Evolutionary conservation across 345 rosid genomes (phyloP), one percentile per base, ranked within the genome.

Genomic region (Physaria fendleri): DNA sequence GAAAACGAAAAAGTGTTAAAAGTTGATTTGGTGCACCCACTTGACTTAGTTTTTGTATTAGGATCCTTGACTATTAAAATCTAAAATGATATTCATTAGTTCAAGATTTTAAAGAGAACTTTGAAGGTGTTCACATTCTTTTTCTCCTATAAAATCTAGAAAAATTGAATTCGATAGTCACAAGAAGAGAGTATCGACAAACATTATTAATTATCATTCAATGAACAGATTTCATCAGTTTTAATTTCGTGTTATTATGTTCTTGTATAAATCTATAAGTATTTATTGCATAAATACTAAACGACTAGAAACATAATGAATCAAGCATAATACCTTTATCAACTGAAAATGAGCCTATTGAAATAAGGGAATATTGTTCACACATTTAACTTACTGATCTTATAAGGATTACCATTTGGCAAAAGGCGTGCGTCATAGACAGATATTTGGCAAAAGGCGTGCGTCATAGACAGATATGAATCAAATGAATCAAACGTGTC

Each of bases 21-120:
- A 70, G 74, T 70, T 70, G 74, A 70, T 56, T 63, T 50, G 74
- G 74, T 70, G 22, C 65, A 70, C 69, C 74, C 59, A 70, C 74
- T 70, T 7, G 64, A 62, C 68, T 62, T 6, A 39, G n/a, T n/a
- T 55, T 70, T 32, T 24, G 46, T 62, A 56, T 64, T 62, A 56
- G 40, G 74, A 69, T 54, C 22, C 44, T 37, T n/a, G n/a, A n/a
- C 58, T 38, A 8, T 46, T 37, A 10, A 53, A 13, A 28, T 10
- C 15, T 5, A 6, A 23, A n/a, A 25, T 0, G 5, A 13, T 25
- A 47, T 15, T 24, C 8, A 35, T n/a, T 13, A 25, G 9, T 3
- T 7, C n/a, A 25, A 47, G 17, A 8, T 27, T 47, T 14, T 2
- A 8, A 47, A 27, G 18, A 27, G 21, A 20, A 25, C 3, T 14